Conservation (phyloP, 1,284 basidiomycete genomes). For the Rhizoctonia solani region DNA sequence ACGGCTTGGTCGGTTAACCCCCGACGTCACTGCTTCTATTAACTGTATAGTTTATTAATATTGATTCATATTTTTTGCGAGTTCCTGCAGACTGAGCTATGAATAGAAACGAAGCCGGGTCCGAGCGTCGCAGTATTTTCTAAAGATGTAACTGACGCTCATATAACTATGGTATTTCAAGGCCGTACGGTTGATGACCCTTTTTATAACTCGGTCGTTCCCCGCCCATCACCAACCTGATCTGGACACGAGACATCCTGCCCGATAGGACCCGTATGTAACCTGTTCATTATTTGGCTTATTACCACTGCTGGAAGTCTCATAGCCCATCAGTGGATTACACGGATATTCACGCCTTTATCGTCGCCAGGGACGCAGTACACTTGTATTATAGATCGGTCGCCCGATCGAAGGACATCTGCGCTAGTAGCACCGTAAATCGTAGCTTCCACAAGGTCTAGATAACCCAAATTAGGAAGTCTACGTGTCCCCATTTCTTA, state of each 20-base stretch:
- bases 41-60: no score
- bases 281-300: not conserved
- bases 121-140: not conserved
- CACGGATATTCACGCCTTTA: no score
- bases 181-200: not conserved
- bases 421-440: not conserved
- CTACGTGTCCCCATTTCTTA: conserved; percentile 8
- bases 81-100: not conserved
- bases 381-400: not conserved
- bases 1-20: no score
- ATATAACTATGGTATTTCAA: not conserved
- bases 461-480: not conserved
- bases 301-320: not conserved
- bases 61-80: not conserved
- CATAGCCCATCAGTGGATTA: no score
- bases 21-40: no score
- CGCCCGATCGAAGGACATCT: conserved; percentile 7
- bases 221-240: not conserved
- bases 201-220: not conserved
- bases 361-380: not conserved
- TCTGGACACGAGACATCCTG: not conserved
- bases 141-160: not conserved
- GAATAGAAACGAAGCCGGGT: not conserved
- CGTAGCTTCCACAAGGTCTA: not conserved
- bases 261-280: not conserved